A percentile compares a stretch with the other conserved stretches of the same genome.
phyloP scores from a whole-genome alignment of 805 yeast species.

The Candida silvatica region DNA sequence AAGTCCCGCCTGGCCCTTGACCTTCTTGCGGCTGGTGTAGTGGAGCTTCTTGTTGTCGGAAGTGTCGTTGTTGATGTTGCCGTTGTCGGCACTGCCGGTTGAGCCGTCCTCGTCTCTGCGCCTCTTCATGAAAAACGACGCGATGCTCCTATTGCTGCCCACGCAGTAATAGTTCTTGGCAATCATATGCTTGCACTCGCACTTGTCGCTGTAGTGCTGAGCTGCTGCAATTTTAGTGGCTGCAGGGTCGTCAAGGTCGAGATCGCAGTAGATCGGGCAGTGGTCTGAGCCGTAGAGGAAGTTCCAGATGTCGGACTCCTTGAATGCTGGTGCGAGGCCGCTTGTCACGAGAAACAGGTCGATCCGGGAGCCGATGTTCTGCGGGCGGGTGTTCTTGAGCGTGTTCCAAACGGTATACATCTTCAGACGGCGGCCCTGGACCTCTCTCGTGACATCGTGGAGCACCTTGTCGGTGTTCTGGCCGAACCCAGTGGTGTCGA shows the following conservation, averaged over 20 bases:
- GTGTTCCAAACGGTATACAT: slow-evolving; percentile 95
- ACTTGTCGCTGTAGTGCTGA: neutral
- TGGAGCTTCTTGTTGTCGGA: slow-evolving; percentile 1
- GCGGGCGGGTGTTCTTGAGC: slow-evolving; percentile 61
- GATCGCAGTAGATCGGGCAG: slow-evolving; percentile 80
- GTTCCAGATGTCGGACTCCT: slow-evolving; percentile 44
- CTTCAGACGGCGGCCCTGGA: slow-evolving; percentile 47
- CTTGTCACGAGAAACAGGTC: slow-evolving; percentile 60
- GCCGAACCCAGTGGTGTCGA: slow-evolving; percentile 20
- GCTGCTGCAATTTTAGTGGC: slow-evolving; percentile 1
- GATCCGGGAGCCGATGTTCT: slow-evolving; percentile 82
- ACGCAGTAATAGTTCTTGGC: slow-evolving; percentile 41
- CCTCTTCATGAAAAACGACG: slow-evolving; percentile 19
- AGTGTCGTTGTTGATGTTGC: neutral
- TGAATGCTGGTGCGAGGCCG: slow-evolving; percentile 31
- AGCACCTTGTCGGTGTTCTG: slow-evolving; percentile 30
- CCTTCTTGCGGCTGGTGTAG: slow-evolving; percentile 14
- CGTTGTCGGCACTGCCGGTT: too few species aligned
- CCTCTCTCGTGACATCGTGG: slow-evolving; percentile 49
- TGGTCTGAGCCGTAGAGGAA: slow-evolving; percentile 83
- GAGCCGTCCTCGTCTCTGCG: neutral
- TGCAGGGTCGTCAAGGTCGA: slow-evolving; percentile 22
- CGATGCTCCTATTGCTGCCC: slow-evolving; percentile 20
- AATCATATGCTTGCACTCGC: slow-evolving; percentile 35
- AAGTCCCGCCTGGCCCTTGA: slow-evolving; percentile 2